Evolutionary conservation across 2,329 filamentous ascomycete genomes (phyloP).

Genomic region (Alternaria conjuncta): DNA sequence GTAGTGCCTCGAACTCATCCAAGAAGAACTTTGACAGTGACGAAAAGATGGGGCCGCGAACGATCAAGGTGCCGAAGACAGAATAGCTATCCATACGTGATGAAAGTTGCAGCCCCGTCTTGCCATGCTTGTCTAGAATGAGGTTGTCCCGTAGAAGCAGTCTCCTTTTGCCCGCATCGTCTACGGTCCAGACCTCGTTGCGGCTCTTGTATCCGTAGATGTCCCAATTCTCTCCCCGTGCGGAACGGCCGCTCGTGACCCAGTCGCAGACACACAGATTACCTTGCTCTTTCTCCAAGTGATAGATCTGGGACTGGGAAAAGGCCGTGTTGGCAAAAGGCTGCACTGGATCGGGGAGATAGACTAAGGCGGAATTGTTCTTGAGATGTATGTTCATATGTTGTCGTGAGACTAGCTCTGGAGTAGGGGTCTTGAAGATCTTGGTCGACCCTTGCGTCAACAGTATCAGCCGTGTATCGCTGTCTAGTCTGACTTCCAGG

Average conservation of each 20-base stretch:
- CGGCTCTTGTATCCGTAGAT: slow-evolving; percentile 78
- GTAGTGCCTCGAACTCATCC: slow-evolving; percentile 76
- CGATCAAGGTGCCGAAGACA: slow-evolving; percentile 83
- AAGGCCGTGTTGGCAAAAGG: slow-evolving; percentile 87
- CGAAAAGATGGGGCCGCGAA: slow-evolving; percentile 75
- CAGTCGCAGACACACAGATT: slow-evolving; percentile 87
- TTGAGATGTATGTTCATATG: slow-evolving; percentile 57
- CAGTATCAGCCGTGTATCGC: slow-evolving; percentile 68
- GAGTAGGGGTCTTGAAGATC: slow-evolving; percentile 80
- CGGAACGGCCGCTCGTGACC: slow-evolving; percentile 86
- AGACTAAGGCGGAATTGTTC: slow-evolving; percentile 61
- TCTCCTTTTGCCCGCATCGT: slow-evolving; percentile 53
- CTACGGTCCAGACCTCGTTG: slow-evolving; percentile 80
- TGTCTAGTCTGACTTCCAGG: slow-evolving; percentile 70
- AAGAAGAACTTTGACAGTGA: slow-evolving; percentile 76
- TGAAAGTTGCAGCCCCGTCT: slow-evolving; percentile 38
- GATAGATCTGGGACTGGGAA: slow-evolving; percentile 82
- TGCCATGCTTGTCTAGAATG: slow-evolving; percentile 65
- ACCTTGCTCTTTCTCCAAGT: slow-evolving; percentile 54
- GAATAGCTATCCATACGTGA: slow-evolving; percentile 74
- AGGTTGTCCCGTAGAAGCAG: slow-evolving; percentile 87
- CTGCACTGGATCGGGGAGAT: slow-evolving; percentile 89
- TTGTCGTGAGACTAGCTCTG: slow-evolving; percentile 55
- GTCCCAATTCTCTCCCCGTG: slow-evolving; percentile 88
- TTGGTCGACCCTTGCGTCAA: slow-evolving; percentile 84